Evolutionary conservation across 1,139 yeast species (phyloP).

Genomic region (Pichia sp.): DNA sequence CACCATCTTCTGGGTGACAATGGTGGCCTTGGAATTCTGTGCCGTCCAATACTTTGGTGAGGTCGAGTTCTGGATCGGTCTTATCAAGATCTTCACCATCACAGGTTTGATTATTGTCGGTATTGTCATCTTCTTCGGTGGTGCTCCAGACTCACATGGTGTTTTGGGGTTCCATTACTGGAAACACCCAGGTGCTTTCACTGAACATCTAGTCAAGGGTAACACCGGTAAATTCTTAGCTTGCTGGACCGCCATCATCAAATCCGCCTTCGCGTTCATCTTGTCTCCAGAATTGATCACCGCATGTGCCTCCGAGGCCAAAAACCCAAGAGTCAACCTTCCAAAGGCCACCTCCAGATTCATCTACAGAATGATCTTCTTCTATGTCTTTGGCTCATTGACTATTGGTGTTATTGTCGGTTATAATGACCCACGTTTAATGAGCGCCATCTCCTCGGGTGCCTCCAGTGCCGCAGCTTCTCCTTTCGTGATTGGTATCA

Average conservation of each 20-base stretch:
- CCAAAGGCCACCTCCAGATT: slow-evolving; percentile 46
- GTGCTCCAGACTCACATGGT: slow-evolving; percentile 34
- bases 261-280: slow-evolving; percentile 73
- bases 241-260: slow-evolving; percentile 62
- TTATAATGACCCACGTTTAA: slow-evolving; percentile 17
- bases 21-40: slow-evolving; percentile 39
- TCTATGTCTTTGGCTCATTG: slow-evolving; percentile 45
- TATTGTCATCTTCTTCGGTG: slow-evolving; percentile 41
- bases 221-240: slow-evolving; percentile 66
- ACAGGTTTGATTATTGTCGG: slow-evolving; percentile 35
- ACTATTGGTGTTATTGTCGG: slow-evolving; percentile 37
- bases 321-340: slow-evolving; percentile 41
- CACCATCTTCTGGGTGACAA: slow-evolving; percentile 38
- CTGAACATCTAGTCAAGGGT: slow-evolving; percentile 41
- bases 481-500: slow-evolving; percentile 50
- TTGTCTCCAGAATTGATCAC: slow-evolving; percentile 32
- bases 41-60: slow-evolving; percentile 48
- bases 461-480: slow-evolving; percentile 38
- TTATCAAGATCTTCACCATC: slow-evolving; percentile 36
- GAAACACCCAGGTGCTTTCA: slow-evolving; percentile 36
- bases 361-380: slow-evolving; percentile 44
- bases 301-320: slow-evolving; percentile 41
- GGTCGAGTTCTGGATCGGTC: slow-evolving; percentile 49
- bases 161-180: slow-evolving; percentile 38
- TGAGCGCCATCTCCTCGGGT: slow-evolving; percentile 18